These are phyloP conservation scores for Actinomortierella ambigua DNA, from an alignment of 371 early-diverging fungal genomes.

Conservation along the genomic window DNA sequence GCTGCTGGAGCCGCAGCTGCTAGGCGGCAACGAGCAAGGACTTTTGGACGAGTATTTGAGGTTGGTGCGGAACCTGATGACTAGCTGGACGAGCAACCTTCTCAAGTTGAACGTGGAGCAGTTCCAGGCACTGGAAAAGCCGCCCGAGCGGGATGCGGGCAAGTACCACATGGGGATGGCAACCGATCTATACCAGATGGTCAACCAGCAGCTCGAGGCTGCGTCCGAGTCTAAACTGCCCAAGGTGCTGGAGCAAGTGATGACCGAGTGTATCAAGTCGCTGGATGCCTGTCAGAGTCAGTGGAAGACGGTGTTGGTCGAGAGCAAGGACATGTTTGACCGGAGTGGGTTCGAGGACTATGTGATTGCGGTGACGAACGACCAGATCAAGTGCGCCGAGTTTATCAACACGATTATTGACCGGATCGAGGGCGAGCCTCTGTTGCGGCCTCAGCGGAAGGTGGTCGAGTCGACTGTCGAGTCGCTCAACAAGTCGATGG, in stretches of 20 bases:
- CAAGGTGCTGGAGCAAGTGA: slow-evolving; percentile 83
- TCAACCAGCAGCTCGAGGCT: slow-evolving; percentile 95
- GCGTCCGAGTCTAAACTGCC: slow-evolving; percentile 85
- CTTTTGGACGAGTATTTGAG: slow-evolving; percentile 87
- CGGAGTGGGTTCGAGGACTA: slow-evolving; percentile 90
- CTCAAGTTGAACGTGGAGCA: slow-evolving; percentile 82
- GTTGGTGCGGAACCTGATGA: slow-evolving; percentile 81
- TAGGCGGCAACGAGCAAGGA: slow-evolving; percentile 92
- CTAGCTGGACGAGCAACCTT: slow-evolving; percentile 91
- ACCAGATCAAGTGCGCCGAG: slow-evolving; percentile 86
- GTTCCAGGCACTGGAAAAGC: slow-evolving; percentile 72
- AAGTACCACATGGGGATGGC: slow-evolving; percentile 84
- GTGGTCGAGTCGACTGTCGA: slow-evolving; percentile 51
- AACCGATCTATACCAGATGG: slow-evolving; percentile 91
- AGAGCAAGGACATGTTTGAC: slow-evolving; percentile 76
- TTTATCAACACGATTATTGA: slow-evolving; percentile 81
- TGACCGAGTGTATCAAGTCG: slow-evolving; percentile 83
- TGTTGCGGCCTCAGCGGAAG: slow-evolving; percentile 25
- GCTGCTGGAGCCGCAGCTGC: slow-evolving; percentile 84
- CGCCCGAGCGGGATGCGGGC: slow-evolving; percentile 81
- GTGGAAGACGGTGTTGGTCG: slow-evolving; percentile 80
- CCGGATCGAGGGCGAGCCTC: slow-evolving; percentile 59
- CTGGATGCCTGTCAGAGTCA: slow-evolving; percentile 81
- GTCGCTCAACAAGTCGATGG: slow-evolving; percentile 66
- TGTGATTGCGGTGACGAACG: slow-evolving; percentile 92